These are phyloP conservation scores for Leptodontidium sp. DNA, from an alignment of 2,329 filamentous ascomycete species.

Conservation along the genomic window DNA sequence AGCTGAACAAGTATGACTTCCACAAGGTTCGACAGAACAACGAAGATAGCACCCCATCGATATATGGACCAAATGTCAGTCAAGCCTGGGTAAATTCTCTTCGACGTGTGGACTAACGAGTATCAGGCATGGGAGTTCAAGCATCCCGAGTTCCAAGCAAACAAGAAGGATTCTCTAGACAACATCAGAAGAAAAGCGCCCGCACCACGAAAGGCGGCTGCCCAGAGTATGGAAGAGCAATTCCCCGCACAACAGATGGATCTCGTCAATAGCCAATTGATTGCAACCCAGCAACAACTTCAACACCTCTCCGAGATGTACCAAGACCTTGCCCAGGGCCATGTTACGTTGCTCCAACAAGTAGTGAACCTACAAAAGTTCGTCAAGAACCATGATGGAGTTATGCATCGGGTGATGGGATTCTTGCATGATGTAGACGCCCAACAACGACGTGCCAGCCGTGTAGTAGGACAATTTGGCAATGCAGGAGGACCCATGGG, in stretches of 20 bases:
- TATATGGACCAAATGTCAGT: constrained; percentile 80
- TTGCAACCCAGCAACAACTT: constrained; percentile 91
- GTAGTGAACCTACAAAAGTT: constrained; percentile 68
- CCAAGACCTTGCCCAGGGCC: constrained; percentile 74
- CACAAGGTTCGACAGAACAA: constrained; percentile 96
- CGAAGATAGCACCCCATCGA: constrained; percentile 82
- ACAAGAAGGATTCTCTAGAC: constrained; percentile 95
- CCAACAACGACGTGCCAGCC: constrained; percentile 69
- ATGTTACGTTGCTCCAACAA: constrained; percentile 68
- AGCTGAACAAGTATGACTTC: constrained; percentile 97
- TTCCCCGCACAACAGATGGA: constrained; percentile 88
- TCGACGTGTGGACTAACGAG: not conserved
- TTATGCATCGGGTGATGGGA: constrained; percentile 76
- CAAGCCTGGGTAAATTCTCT: constrained; percentile 27
- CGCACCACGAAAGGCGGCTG: constrained; percentile 78
- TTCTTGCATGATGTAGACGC: constrained; percentile 71
- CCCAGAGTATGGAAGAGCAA: constrained; percentile 70
- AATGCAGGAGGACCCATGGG: constrained; percentile 49
- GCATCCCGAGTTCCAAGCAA: constrained; percentile 93
- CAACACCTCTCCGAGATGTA: constrained; percentile 87
- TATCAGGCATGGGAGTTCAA: constrained; percentile 91
- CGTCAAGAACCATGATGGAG: constrained; percentile 73
- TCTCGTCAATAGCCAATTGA: constrained; percentile 85
- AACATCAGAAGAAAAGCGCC: constrained; percentile 97
- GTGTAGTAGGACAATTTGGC: constrained; percentile 52